A percentile compares a stretch with the other conserved stretches of the same genome.
phyloP scores from a whole-genome alignment of 169 alveolate genomes.

The Plasmodium berghei region DNA sequence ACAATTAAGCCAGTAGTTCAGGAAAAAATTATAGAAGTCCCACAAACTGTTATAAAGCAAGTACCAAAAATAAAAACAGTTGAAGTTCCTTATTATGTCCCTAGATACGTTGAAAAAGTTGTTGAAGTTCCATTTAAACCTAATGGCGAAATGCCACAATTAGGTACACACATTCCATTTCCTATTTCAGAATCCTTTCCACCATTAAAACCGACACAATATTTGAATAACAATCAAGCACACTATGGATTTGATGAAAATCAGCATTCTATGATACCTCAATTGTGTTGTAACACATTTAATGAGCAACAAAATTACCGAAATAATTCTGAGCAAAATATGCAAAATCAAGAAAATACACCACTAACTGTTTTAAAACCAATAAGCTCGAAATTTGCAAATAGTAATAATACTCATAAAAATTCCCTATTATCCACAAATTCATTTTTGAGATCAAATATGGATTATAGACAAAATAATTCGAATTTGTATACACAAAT shows the following conservation, averaged over 20 bases:
- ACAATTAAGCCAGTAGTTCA: slow-evolving; percentile 87
- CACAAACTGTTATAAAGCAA: slow-evolving; percentile 88
- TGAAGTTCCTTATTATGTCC: slow-evolving; percentile 89
- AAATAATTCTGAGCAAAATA: slow-evolving; percentile 7
- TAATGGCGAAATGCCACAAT: slow-evolving; percentile 77
- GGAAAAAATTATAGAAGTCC: slow-evolving; percentile 87
- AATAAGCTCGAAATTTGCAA: slow-evolving; percentile 3
- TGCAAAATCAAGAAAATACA: slow-evolving; percentile 11
- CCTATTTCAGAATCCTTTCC: slow-evolving; percentile 76
- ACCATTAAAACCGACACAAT: slow-evolving; percentile 75
- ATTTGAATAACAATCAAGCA: slow-evolving; percentile 39
- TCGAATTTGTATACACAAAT: slow-evolving; percentile 43
- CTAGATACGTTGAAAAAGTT: slow-evolving; percentile 89
- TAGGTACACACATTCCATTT: slow-evolving; percentile 73
- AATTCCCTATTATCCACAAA: slow-evolving; percentile 11
- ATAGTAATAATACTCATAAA: slow-evolving; percentile 7
- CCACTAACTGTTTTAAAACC: slow-evolving; percentile 43
- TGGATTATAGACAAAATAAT: slow-evolving; percentile 10
- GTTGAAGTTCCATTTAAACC: slow-evolving; percentile 89
- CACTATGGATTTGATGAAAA: slow-evolving; percentile 14
- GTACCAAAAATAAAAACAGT: slow-evolving; percentile 88
- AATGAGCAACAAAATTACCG: slow-evolving; percentile 63
- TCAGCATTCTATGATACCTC: slow-evolving; percentile 18
- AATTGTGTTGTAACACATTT: slow-evolving; percentile 24
- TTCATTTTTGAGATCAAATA: slow-evolving; percentile 23